phyloP scores from a whole-genome alignment of 2,329 filamentous ascomycete genomes.

The Pseudogymnoascus sp. region DNA sequence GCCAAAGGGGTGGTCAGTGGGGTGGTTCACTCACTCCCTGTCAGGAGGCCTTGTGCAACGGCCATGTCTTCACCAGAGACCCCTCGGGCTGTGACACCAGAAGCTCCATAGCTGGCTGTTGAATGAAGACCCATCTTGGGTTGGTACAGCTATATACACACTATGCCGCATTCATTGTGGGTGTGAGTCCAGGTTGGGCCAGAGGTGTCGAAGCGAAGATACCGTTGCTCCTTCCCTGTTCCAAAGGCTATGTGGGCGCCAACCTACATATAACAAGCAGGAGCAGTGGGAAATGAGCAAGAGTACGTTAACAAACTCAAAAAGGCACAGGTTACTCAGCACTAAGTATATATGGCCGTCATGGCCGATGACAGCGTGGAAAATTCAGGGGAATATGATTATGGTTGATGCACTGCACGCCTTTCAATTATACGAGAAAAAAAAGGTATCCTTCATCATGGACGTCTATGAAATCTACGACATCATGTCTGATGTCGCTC shows the following conservation, averaged over 20 bases:
- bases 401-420: background rate
- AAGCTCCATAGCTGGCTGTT: background rate
- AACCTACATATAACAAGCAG: conserved; percentile 5
- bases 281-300: background rate
- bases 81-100: background rate
- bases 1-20: conserved; percentile 13
- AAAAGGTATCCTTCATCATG: conserved; percentile 22
- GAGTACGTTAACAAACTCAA: background rate
- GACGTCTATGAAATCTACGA: conserved; percentile 24
- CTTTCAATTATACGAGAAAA: conserved; percentile 2
- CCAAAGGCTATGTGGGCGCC: background rate
- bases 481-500: conserved; percentile 16
- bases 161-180: background rate
- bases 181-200: background rate
- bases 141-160: background rate
- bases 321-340: background rate
- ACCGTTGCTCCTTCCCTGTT: background rate
- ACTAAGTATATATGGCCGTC: background rate
- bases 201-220: conserved; percentile 6
- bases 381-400: background rate
- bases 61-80: conserved; percentile 17
- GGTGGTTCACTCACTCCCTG: conserved; percentile 16
- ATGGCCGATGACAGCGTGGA: background rate
- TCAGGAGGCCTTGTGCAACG: conserved; percentile 22
- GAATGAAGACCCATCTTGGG: background rate